These are phyloP conservation scores for Acer negundo DNA, from an alignment of 345 rosid species.

Conservation along the genomic window DNA sequence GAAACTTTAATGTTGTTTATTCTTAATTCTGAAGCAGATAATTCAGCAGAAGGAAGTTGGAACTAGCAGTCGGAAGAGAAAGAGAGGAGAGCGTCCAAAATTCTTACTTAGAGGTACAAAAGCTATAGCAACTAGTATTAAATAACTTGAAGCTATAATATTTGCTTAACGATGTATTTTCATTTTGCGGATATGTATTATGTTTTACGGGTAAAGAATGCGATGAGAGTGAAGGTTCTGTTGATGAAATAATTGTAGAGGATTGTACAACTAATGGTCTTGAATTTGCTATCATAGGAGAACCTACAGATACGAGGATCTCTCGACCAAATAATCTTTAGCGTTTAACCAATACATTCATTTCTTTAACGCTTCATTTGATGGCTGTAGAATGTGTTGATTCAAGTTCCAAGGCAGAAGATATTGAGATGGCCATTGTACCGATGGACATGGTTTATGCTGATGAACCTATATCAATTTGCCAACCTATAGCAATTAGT, in stretches of 20 bases:
- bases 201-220: not conserved
- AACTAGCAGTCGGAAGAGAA: not conserved
- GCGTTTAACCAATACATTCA: not conserved
- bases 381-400: not conserved
- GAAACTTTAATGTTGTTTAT: too few species aligned
- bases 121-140: not conserved
- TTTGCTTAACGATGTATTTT: not conserved
- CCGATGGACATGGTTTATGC: not conserved
- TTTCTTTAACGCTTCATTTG: too few species aligned
- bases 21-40: not conserved
- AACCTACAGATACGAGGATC: not conserved
- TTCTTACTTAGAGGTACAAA: not conserved
- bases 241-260: not conserved
- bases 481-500: not conserved
- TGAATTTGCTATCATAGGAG: not conserved
- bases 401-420: not conserved
- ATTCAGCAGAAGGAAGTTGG: not conserved
- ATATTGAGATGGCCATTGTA: not conserved
- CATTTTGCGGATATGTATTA: too few species aligned
- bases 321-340: not conserved
- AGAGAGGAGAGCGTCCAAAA: slow-evolving; percentile 15
- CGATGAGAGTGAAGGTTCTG: too few species aligned
- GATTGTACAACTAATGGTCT: not conserved
- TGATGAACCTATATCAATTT: slow-evolving; percentile 15
- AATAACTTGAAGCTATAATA: not conserved